Evolutionary conservation across 2,329 filamentous ascomycete genomes (phyloP).

Genomic region (Dryadomyces quercus-mongolicae): DNA sequence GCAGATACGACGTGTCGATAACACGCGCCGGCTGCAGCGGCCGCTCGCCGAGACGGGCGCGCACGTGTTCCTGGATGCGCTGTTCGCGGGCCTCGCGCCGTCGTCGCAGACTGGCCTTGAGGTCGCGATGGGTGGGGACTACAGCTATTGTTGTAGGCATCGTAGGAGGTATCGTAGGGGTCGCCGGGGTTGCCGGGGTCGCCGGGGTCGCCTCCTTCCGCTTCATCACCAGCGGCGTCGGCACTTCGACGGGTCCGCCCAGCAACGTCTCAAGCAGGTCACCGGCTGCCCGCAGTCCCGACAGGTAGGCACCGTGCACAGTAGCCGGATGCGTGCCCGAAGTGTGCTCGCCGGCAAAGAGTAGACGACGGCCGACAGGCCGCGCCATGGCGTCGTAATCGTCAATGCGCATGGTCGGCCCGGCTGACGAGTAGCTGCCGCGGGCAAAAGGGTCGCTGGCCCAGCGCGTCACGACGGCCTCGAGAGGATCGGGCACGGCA

Average conservation of each 20-base stretch:
- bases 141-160: too few relatives aligned
- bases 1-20: conserved; percentile 73
- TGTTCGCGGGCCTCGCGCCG: conserved; percentile 45
- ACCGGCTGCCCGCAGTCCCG: conserved; percentile 77
- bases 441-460: conserved; percentile 80
- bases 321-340: conserved; percentile 93
- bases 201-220: conserved; percentile 29
- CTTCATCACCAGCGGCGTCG: conserved; percentile 54
- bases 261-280: conserved; percentile 73
- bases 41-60: conserved; percentile 55
- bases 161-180: too few relatives aligned
- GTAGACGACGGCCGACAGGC: conserved; percentile 64
- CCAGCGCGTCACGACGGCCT: conserved; percentile 89
- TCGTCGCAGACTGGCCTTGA: conserved; percentile 26
- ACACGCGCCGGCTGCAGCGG: conserved; percentile 61
- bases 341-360: conserved; percentile 94
- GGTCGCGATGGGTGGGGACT: conserved; percentile 22
- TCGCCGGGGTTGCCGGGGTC: conserved; percentile 2
- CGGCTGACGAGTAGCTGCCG: conserved; percentile 92
- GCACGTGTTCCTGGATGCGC: conserved; percentile 38
- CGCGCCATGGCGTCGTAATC: conserved; percentile 91
- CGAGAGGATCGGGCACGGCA: conserved; percentile 63
- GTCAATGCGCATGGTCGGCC: conserved; percentile 65
- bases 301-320: conserved; percentile 91
- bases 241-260: conserved; percentile 62